phyloP scores from a whole-genome alignment of 164 flowering plant species.

The Liriodendron chinense region DNA sequence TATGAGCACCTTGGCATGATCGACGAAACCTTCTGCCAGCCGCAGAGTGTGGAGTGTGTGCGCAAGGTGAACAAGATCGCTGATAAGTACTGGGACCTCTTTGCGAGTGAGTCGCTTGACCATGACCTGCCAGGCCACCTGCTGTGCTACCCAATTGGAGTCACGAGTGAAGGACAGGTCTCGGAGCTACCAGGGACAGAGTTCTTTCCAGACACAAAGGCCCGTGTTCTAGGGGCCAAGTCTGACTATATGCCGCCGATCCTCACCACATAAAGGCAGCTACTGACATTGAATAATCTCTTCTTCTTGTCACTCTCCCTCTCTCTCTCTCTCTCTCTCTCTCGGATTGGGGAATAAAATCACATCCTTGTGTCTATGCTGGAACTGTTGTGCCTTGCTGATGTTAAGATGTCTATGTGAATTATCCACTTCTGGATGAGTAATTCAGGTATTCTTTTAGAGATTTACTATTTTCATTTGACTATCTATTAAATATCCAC shows the following conservation, averaged over 20 bases:
- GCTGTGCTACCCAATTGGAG: constrained; percentile 58
- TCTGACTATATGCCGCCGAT: constrained; percentile 55
- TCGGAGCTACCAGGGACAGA: constrained; percentile 39
- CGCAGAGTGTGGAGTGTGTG: constrained; percentile 55
- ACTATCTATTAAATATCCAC: no score
- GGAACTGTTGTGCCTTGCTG: background rate
- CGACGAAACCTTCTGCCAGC: constrained; percentile 42
- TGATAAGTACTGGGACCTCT: constrained; percentile 53
- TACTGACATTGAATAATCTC: background rate
- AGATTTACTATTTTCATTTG: no score
- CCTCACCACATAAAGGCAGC: constrained; percentile 48
- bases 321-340: background rate
- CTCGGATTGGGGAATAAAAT: background rate
- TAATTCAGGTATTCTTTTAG: no score
- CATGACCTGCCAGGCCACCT: constrained; percentile 70
- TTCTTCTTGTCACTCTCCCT: background rate
- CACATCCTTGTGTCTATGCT: background rate
- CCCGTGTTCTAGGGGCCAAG: constrained; percentile 57
- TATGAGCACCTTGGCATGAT: constrained; percentile 69
- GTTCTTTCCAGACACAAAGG: constrained; percentile 80
- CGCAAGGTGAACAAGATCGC: constrained; percentile 56
- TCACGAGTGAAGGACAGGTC: constrained; percentile 39
- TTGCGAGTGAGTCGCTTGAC: constrained; percentile 34
- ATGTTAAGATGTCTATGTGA: no score
- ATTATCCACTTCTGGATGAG: no score